These are phyloP conservation scores for Ampelocalamus luodianensis DNA, from an alignment of 176 grass and related monocot genomes.

Conservation along the genomic window DNA sequence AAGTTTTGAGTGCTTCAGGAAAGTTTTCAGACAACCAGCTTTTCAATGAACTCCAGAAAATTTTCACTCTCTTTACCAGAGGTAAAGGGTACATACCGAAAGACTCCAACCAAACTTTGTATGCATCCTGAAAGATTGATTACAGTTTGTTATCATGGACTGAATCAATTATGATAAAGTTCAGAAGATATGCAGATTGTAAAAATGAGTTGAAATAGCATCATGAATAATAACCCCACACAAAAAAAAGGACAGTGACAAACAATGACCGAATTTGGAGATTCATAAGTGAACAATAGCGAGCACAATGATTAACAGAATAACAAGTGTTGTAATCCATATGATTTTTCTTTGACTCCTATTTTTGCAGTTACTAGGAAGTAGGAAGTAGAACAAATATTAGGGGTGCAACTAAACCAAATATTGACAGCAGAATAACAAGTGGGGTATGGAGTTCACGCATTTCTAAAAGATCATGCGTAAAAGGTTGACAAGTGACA, in stretches of 20 bases:
- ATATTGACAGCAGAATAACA: background rate
- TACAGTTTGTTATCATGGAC: conserved; percentile 25
- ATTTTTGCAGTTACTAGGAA: conserved; percentile 21
- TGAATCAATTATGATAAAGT: background rate
- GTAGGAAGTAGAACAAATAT: conserved; percentile 30
- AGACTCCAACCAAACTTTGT: conserved; percentile 79
- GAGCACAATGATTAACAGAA: background rate
- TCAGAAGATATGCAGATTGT: background rate
- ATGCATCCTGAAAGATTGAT: conserved; percentile 66
- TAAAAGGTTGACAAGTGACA: background rate
- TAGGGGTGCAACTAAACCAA: background rate
- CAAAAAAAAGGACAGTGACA: background rate
- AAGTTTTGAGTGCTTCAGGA: conserved; percentile 73
- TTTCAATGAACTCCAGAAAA: conserved; percentile 74
- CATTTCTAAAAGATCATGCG: conserved; percentile 1
- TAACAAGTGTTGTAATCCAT: background rate
- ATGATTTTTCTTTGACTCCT: background rate
- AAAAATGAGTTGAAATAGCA: conserved; percentile 32
- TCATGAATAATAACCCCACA: background rate
- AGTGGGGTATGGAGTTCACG: background rate
- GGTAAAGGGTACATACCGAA: conserved; percentile 83
- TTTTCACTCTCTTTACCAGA: conserved; percentile 86
- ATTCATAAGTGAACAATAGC: conserved; percentile 3
- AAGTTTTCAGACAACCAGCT: conserved; percentile 84
- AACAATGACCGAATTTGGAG: conserved; percentile 2